Base-by-base conservation (phyloP, 2,329 filamentous ascomycete species). In the Ceratocystis variospora region DNA sequence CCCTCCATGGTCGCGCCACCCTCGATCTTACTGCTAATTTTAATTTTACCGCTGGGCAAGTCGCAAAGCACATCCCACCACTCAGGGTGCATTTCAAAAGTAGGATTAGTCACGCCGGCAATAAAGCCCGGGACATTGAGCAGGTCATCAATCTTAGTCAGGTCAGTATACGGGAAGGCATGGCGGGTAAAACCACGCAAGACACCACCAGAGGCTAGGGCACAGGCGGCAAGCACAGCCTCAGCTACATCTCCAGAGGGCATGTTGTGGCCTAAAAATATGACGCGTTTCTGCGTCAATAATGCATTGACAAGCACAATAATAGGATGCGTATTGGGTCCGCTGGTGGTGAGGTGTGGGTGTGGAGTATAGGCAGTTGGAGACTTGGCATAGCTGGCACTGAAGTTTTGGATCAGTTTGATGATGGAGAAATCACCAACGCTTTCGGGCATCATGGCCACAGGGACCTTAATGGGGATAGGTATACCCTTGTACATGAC, bases 61-160 rank as follows among this genome's bases (percentile, higher is more conserved):
- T 99, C 94, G 75, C 94, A 99, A 12, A 99, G 81, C 8, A 99
- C 77, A 75, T 99, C 94, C 94, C 94, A 99, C 94, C 94, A 99
- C 74, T 96, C 92, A 0, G 89, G 89, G 72, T 97, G 93, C 72
- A 91, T 85, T 69, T 93, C 91, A 74, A 99, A 99, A 0, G 91
- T 93, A 5, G 94, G 94, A 73, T 99, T 99, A 1, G 93, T 99
- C 50, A 99, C 94, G 67, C 94, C 94, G 2, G 94, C 94, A 71
- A 99, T 96, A 76, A 99, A 99, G 1, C 94, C 94, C 5, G 94
- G 93, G 0, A 99, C 94, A 72, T 95, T 93, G 61, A 99, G 81
- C 10, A 99, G 82, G 73, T 97, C 94, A 70, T 99, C 94, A 68
- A 99, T 92, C 77, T 99, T 99, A 70, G 91, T 96, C 55, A 99